These are phyloP conservation scores for Alternaria gaisen DNA, from an alignment of 2,329 filamentous ascomycete genomes.

Conservation along the genomic window DNA sequence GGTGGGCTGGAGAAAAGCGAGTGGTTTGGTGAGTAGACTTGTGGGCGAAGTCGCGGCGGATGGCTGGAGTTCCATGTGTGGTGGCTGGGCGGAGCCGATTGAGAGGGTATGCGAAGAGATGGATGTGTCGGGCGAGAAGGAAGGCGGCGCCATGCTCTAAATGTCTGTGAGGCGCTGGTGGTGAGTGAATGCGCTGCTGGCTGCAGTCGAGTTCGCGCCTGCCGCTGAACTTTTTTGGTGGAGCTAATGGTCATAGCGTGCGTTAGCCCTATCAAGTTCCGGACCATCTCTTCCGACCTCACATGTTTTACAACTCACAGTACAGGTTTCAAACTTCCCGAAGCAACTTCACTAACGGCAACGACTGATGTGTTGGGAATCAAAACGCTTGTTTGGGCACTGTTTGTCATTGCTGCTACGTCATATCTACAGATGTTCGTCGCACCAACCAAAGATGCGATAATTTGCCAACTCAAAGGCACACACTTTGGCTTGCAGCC, in stretches of 20 bases:
- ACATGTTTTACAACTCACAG: background rate
- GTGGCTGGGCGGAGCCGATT: conserved; percentile 46
- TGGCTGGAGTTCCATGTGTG: conserved; percentile 44
- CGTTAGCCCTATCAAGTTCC: background rate
- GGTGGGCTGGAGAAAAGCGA: conserved; percentile 79
- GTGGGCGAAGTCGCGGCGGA: conserved; percentile 61
- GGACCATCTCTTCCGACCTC: background rate
- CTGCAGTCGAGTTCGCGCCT: conserved; percentile 12
- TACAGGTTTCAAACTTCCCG: too few relatives aligned
- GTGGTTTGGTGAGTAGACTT: conserved; percentile 69
- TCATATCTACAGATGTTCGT: too few relatives aligned
- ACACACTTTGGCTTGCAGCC: too few relatives aligned
- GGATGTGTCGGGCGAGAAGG: conserved; percentile 50
- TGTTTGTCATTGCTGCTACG: too few relatives aligned
- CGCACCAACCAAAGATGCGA: too few relatives aligned
- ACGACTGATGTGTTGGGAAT: too few relatives aligned
- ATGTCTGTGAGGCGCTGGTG: background rate
- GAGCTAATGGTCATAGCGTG: conserved; percentile 19
- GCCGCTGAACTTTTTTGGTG: conserved; percentile 23
- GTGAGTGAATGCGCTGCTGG: conserved; percentile 1
- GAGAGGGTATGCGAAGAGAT: conserved; percentile 54
- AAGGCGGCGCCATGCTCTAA: conserved; percentile 43
- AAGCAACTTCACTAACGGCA: too few relatives aligned
- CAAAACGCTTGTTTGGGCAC: too few relatives aligned
- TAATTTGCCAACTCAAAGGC: too few relatives aligned